These are phyloP conservation scores for Gossypium schwendimanii DNA, from an alignment of 441 rosid genomes.

Conservation along the genomic window DNA sequence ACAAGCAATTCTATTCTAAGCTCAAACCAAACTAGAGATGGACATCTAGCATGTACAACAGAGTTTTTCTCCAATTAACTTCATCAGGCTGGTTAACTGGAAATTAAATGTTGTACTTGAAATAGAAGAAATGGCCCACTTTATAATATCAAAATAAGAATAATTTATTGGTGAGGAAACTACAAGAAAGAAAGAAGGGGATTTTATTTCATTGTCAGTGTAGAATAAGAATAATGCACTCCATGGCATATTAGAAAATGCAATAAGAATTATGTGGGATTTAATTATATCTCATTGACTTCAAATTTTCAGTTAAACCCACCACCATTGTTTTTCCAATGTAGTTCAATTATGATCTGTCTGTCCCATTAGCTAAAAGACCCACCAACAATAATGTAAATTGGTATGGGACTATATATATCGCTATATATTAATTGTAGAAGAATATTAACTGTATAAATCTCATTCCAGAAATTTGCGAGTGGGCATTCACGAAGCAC, in stretches of 20 bases:
- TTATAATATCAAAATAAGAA: not conserved
- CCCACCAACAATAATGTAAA: not conserved
- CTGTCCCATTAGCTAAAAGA: not conserved
- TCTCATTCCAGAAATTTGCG: no score
- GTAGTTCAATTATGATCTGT: not conserved
- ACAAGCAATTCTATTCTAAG: not conserved
- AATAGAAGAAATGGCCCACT: not conserved
- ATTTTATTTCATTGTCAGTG: not conserved
- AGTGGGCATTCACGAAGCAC: not conserved
- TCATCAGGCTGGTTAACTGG: not conserved
- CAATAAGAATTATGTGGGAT: not conserved
- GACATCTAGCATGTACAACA: not conserved
- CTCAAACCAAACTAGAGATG: not conserved
- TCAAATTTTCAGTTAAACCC: not conserved
- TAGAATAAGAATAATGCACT: not conserved
- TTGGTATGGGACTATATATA: no score
- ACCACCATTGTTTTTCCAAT: not conserved
- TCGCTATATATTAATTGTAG: no score
- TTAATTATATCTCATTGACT: not conserved
- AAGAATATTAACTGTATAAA: no score
- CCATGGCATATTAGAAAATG: not conserved
- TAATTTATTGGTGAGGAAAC: not conserved
- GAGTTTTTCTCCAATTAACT: not conserved
- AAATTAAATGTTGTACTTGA: not conserved
- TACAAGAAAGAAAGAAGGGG: not conserved